phyloP scores from a whole-genome alignment of 1,284 basidiomycete species.

The Mycosarcoma mackinlayi region DNA sequence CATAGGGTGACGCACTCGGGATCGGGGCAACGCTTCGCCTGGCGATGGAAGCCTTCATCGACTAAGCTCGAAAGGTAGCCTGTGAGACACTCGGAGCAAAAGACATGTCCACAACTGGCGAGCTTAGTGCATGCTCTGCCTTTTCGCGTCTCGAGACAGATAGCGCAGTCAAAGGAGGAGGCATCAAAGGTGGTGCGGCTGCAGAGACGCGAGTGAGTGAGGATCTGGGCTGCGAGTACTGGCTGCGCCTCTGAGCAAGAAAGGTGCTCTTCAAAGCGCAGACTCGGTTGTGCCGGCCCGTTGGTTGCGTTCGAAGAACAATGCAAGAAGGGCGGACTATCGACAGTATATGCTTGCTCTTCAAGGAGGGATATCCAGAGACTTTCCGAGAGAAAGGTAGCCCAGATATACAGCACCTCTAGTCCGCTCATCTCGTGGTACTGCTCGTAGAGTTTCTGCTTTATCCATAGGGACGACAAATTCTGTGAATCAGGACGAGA shows the following conservation, averaged over 20 bases:
- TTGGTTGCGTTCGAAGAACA: neutral
- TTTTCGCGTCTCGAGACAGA: constrained; percentile 52
- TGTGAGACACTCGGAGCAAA: constrained; percentile 47
- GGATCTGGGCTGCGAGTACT: constrained; percentile 26
- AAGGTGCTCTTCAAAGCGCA: constrained; percentile 31
- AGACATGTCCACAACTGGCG: constrained; percentile 45
- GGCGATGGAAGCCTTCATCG: constrained; percentile 45
- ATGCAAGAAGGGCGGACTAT: constrained; percentile 13
- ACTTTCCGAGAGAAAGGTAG: constrained; percentile 29
- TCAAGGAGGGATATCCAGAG: constrained; percentile 34
- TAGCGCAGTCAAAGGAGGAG: constrained; percentile 47
- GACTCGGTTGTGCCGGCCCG: neutral
- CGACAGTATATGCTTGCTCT: neutral
- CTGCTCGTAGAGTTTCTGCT: constrained; percentile 27
- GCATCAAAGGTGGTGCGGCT: constrained; percentile 39
- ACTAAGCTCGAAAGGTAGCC: constrained; percentile 45
- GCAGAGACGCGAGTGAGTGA: constrained; percentile 36
- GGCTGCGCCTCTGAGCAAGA: constrained; percentile 8
- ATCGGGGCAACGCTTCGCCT: constrained; percentile 48
- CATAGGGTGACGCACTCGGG: constrained; percentile 46
- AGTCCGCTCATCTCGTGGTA: constrained; percentile 28
- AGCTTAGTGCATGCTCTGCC: constrained; percentile 39
- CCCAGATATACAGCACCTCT: constrained; percentile 50
- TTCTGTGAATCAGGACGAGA: neutral
- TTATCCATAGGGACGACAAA: constrained; percentile 13